These are phyloP conservation scores for Picochlorum sp. DNA, from an alignment of 139 green algal species.

Conservation along the genomic window DNA sequence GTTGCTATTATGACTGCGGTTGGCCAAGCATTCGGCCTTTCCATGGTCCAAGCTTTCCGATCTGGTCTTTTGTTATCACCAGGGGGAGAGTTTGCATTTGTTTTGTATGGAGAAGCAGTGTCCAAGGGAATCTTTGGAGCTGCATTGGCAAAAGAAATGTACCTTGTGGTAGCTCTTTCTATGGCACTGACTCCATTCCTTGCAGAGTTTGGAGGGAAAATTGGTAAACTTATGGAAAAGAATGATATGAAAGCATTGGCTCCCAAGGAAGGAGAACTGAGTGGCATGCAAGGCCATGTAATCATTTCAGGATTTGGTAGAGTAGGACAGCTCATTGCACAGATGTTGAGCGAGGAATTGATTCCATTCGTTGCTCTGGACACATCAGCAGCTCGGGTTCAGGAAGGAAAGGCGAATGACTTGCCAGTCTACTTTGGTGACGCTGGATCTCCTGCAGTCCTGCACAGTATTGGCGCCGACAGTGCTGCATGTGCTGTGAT, in stretches of 20 bases:
- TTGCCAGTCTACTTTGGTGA: slow-evolving; percentile 98
- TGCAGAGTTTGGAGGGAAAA: slow-evolving; percentile 62
- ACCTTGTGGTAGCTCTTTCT: slow-evolving; percentile 88
- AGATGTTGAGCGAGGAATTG: slow-evolving; percentile 87
- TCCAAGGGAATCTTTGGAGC: slow-evolving; percentile 38
- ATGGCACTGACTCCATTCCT: slow-evolving; percentile 97
- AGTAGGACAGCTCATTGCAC: slow-evolving; percentile 80
- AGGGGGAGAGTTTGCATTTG: slow-evolving; percentile 99
- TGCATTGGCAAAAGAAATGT: slow-evolving; percentile 74
- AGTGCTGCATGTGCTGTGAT: slow-evolving; percentile 85
- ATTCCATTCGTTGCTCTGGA: slow-evolving; percentile 98
- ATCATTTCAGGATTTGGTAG: slow-evolving; percentile 91
- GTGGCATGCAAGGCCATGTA: slow-evolving; percentile 81
- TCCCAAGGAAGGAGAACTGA: slow-evolving; percentile 63
- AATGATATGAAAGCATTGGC: slow-evolving; percentile 64
- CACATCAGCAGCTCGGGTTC: slow-evolving; percentile 58
- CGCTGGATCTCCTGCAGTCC: slow-evolving; percentile 64
- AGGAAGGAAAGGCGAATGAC: slow-evolving; percentile 68
- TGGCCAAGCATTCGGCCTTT: slow-evolving; percentile 79
- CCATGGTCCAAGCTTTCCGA: slow-evolving; percentile 48
- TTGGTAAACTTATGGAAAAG: slow-evolving; percentile 75
- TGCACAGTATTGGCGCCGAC: slow-evolving; percentile 72
- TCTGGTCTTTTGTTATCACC: slow-evolving; percentile 78
- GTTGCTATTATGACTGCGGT: slow-evolving; percentile 69
- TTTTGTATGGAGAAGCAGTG: slow-evolving; percentile 90